Evolutionary conservation across 2,329 filamentous ascomycete genomes (phyloP), one percentile per base, ranked within the genome.

Genomic region (Dactylellina parvicollis): DNA sequence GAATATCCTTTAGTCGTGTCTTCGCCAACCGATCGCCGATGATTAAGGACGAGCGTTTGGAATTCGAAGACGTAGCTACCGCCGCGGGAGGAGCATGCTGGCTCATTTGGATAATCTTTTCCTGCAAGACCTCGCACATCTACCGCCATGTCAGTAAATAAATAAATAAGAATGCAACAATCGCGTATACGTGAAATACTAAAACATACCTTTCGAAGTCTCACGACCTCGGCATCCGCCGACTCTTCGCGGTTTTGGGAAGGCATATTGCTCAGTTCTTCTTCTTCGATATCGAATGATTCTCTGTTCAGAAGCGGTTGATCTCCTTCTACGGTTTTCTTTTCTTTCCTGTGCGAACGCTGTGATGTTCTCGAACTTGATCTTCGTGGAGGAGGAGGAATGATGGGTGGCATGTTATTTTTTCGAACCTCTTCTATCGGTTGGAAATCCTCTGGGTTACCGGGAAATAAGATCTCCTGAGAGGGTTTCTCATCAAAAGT

Each of bases 31-130:
- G 61, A 49, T 73, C 69, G 20, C 60, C 69, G 9, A 66, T 38
- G 28, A 73, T 65, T 34, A 73, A 66, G 18, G 69, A 73, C 5
- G 69, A 73, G 24, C 69, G 69, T 18, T 40, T 73, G 24, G 67
- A 72, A 26, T 8, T 18, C 10, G 67, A 65, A 5, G 60, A 55
- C 26, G 49, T 66, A 18, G 49, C 38, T 8, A 52, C 28, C 12
- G 54, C 52, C 1, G 46, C 34, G 0, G 69, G 69, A 14, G 69
- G 69, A 22, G 55, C 38, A 44, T 73, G 60, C 26, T 73, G 69
- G 69, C 69, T 73, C 69, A 73, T 73, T 30, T 73, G 60, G 26
- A 73, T 73, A 44, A 73, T 73, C 44, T 73, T 73, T 32, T 73
- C 69, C 22, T 73, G 69, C 32, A 73, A 28, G 32, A 73, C 69